Conservation (phyloP, 495 filamentous ascomycete genomes). For the Xylaria flabelliformis region DNA sequence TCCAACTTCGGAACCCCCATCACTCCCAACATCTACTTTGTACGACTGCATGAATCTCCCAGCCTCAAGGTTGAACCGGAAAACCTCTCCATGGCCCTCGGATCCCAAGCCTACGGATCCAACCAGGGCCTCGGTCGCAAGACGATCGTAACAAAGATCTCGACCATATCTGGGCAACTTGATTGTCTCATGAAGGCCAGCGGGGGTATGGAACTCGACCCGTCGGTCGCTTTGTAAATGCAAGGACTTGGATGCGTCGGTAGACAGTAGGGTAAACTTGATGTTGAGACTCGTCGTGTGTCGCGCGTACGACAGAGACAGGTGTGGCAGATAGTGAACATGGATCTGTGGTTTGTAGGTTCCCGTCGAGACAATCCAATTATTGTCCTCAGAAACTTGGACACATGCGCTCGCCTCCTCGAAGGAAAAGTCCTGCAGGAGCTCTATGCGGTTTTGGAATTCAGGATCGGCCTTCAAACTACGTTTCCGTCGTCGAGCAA, state of each 20-base stretch:
- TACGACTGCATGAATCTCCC: conserved; percentile 87
- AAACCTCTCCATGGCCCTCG: conserved; percentile 86
- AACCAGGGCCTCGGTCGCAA: conserved; percentile 85
- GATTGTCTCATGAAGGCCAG: conserved; percentile 84
- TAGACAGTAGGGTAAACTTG: conserved; percentile 89
- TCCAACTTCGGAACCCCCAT: conserved; percentile 71
- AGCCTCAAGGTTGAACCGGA: conserved; percentile 85
- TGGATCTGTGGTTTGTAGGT: conserved; percentile 96
- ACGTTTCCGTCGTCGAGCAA: conserved; percentile 87
- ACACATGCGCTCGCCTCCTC: conserved; percentile 97
- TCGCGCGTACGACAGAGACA: conserved; percentile 89
- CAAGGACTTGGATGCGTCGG: conserved; percentile 92
- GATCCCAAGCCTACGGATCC: conserved; percentile 86
- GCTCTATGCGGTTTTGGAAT: conserved; percentile 89
- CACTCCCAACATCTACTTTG: conserved; percentile 81
- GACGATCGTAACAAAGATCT: conserved; percentile 83
- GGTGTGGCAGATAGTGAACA: conserved; percentile 89
- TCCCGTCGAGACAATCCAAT: conserved; percentile 98
- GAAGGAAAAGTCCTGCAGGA: conserved; percentile 98
- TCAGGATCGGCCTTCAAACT: conserved; percentile 93
- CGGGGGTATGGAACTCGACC: conserved; percentile 92
- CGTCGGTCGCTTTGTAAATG: conserved; percentile 92
- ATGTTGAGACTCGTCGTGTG: conserved; percentile 95
- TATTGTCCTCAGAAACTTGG: conserved; percentile 90
- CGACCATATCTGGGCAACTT: conserved; percentile 91